Base-by-base conservation (phyloP, 805 yeast species). In the Limtongia smithiae region DNA sequence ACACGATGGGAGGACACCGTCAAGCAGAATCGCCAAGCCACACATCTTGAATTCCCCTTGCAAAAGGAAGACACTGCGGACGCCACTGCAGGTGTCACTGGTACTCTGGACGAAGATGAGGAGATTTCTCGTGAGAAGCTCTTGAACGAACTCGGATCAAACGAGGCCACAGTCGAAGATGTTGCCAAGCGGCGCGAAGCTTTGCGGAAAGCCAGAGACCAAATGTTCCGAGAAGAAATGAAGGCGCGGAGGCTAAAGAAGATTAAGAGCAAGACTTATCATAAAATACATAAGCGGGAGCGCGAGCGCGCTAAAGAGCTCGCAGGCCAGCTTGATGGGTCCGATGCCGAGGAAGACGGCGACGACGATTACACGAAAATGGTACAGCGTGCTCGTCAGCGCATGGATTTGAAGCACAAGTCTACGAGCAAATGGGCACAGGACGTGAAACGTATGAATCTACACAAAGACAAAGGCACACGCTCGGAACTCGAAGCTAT, bases 201-300 rank as follows among this genome's bases (percentile, higher is more conserved):
- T 68, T 74, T 91, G 59, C 78, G 97, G 59, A 69, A 85, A 62
- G 88, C 89, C 96, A 78, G 98, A 57, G 98, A 93, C 65, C 77
- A 91, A 55, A 87, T 91, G 96, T 93, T 89, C 71, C 77, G 97
- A 61, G 97, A 91, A 62, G 97, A 91, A 71, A 79, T 82, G 63
- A 83, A 86, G 62, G 90, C 97, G 8, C 89, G 80, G 68, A 78
- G 98, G 60, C 76, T 93, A 62, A 91, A 91, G 72, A 93, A 91
- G 71, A 93, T 93, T 68, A 93, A 93, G 68, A 88, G 96, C 33
- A 93, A 91, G 68, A 77, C 88, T 1, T 93, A 82, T 68, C 85
- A 86, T 61, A 83, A 85, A 65, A 83, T 90, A 45, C 82, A 85
- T 62, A 88, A 90, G 77, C 85, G 83, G 66, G 96, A 90, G 65